Evolutionary conservation across 2,329 filamentous ascomycete species (phyloP).

Genomic region (Botryotinia globosa): DNA sequence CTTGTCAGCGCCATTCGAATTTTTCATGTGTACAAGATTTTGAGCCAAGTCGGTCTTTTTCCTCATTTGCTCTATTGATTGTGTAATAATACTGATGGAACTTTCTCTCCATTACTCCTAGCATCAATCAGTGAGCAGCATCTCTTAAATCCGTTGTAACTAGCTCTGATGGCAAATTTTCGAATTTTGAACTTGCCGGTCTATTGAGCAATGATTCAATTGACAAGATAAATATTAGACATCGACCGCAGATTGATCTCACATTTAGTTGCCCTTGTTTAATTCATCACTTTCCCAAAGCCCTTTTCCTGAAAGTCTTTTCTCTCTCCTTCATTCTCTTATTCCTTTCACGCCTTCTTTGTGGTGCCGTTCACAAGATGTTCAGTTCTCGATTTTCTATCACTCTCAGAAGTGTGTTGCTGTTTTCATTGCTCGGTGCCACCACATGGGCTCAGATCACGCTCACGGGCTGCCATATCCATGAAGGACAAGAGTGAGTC

Average conservation of each 20-base stretch:
- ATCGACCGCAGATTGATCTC: neutral
- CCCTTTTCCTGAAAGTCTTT: neutral
- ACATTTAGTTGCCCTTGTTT: neutral
- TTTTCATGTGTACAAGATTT: neutral
- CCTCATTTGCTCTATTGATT: neutral
- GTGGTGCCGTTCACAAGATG: neutral
- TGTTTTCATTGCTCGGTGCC: neutral
- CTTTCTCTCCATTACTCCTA: neutral
- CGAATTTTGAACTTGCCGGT: neutral
- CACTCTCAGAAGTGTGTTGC: neutral
- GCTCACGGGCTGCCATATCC: neutral
- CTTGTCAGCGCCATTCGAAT: neutral
- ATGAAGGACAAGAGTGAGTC: conserved; percentile 5
- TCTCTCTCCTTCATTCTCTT: neutral
- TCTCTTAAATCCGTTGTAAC: neutral
- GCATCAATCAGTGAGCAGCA: neutral
- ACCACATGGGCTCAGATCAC: neutral
- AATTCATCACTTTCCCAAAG: neutral
- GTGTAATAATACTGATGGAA: neutral
- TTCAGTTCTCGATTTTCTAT: neutral
- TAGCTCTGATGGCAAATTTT: neutral
- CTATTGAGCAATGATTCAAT: neutral
- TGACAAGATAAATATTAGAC: neutral
- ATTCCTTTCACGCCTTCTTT: neutral
- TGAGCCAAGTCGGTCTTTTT: neutral